Evolutionary conservation across 352 stramenopile genomes (phyloP), one percentile per base, ranked within the genome.

Genomic region (Thalassiosira ordinaria): DNA sequence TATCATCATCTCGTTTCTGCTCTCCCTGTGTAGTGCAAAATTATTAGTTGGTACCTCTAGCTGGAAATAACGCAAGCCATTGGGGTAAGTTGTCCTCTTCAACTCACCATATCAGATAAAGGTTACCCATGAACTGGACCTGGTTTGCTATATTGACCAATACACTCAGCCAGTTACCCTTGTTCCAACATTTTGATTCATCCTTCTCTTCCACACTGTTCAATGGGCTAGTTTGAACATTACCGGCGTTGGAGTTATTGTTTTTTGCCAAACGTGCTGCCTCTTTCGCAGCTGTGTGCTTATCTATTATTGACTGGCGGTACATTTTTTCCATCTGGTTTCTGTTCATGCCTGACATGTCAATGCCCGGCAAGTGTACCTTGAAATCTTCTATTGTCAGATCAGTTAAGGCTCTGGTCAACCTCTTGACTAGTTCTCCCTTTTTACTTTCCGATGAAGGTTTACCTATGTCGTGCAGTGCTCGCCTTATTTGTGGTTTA

Each of bases 101-200:
- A 26, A 49, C 59, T 67, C 18, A 67, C 59, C 59, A 67, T 16
- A 67, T 53, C 37, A 67, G 41, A 0, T n/a, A 13, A 3, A 69
- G n/a, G 14, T 20, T 11, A 49, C 68, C 68, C 24, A 69, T 63
- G 9, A 63, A 60, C 14, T 60, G 27, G 22, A 64, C 22, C 26
- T 77, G 68, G 11, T 63, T 41, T 27, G 27, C 4, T 7, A 77
- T 51, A 26, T 62, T 77, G 11, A 29, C 29, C 46, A 70, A 18
- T 2, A 52, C 39, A n/a, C 33, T 53, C 7, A 69, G 24, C 60
- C 60, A 60, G 8, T 60, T 62, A 47, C 68, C 68, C 44, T 39
- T 63, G n/a, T 69, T 69, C 68, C 68, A 77, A 18, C 20, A 31
- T 22, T 39, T 44, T 61, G 11, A 8, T 13, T 41, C 52, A 20